A percentile compares a stretch with the other conserved stretches of the same genome.
Evolutionary conservation across 805 yeast species (phyloP).

Genomic region (Pichia nanzhaoensis): DNA sequence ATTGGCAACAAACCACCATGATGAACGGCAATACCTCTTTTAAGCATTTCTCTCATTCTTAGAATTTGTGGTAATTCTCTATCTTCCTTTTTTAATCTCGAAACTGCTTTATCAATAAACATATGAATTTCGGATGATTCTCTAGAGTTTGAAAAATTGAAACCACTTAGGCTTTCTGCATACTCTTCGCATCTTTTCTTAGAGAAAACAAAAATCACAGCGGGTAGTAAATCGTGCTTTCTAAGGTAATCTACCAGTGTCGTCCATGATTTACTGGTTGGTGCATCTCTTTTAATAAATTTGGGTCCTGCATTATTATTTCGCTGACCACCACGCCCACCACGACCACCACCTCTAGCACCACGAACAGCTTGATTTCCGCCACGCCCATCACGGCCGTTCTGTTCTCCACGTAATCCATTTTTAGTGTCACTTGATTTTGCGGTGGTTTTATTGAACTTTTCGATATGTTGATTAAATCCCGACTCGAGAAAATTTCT

Average conservation of each 20-base stretch:
- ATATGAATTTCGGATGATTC: conserved; percentile 89
- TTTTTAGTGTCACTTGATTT: conserved; percentile 28
- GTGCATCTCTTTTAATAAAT: conserved; percentile 50
- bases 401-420: conserved; percentile 28
- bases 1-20: conserved; percentile 94
- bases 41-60: conserved; percentile 70
- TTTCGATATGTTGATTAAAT: conserved; percentile 53
- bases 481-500: conserved; percentile 62
- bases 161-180: conserved; percentile 66
- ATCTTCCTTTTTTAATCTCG: conserved; percentile 85
- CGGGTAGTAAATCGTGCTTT: conserved; percentile 71
- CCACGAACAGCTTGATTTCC: conserved; percentile 24
- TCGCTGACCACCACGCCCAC: conserved; percentile 25
- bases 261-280: conserved; percentile 74
- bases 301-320: conserved; percentile 27
- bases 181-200: conserved; percentile 91
- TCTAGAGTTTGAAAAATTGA: conserved; percentile 75
- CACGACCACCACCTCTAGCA: conserved; percentile 27
- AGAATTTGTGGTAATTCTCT: conserved; percentile 88
- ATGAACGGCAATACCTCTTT: conserved; percentile 95
- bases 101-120: conserved; percentile 85
- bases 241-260: conserved; percentile 65
- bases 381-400: conserved; percentile 24
- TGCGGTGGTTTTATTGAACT: conserved; percentile 41
- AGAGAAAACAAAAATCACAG: conserved; percentile 88